Evolutionary conservation across 441 rosid species (phyloP).

Genomic region (Gossypium aridum): DNA sequence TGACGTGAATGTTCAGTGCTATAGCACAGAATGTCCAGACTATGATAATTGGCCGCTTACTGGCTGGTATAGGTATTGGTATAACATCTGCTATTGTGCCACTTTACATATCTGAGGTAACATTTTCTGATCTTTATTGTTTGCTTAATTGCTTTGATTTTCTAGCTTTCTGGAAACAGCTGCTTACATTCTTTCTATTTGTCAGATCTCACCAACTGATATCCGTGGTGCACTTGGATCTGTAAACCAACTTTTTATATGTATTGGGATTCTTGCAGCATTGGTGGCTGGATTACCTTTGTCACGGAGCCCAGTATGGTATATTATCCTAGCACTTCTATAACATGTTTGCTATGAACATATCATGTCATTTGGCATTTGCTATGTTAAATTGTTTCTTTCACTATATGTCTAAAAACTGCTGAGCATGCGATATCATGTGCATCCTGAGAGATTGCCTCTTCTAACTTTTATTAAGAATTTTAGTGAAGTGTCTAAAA

Average conservation of each 20-base stretch:
- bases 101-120: conserved; percentile 96
- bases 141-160: not conserved
- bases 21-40: conserved; percentile 84
- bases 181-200: conserved; percentile 16
- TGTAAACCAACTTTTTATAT: conserved; percentile 91
- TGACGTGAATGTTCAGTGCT: conserved; percentile 41
- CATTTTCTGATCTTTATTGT: not conserved
- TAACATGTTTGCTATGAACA: conserved; percentile 2
- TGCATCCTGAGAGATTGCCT: conserved; percentile 5
- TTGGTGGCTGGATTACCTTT: conserved; percentile 95
- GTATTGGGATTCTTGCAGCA: conserved; percentile 92
- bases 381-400: not conserved
- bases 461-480: not conserved
- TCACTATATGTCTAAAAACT: not conserved
- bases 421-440: not conserved
- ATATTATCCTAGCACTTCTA: conserved; percentile 13
- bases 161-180: conserved; percentile 7
- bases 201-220: conserved; percentile 95
- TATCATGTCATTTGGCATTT: conserved; percentile 8
- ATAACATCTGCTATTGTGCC: conserved; percentile 96
- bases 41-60: conserved; percentile 92
- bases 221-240: conserved; percentile 98
- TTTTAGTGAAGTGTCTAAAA: not conserved
- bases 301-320: conserved; percentile 87
- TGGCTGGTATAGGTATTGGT: conserved; percentile 96